Evolutionary conservation across 2,329 filamentous ascomycete genomes (phyloP).

Genomic region (Ceratocystis huliohia): DNA sequence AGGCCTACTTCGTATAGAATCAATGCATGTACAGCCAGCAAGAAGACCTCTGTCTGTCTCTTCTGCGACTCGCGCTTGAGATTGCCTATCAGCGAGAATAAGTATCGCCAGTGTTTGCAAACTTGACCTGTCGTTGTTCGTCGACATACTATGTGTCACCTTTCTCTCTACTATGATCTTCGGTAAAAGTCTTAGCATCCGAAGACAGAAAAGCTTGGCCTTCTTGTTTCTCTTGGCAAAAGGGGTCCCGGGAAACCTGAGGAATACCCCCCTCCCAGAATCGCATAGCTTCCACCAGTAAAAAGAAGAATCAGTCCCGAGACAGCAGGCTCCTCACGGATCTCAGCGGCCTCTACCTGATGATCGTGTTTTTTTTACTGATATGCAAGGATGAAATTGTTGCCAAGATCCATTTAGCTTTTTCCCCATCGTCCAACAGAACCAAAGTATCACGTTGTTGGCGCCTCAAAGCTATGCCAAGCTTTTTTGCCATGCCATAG

Average conservation of each 20-base stretch:
- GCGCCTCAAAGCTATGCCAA: constrained; percentile 4
- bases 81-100: too few species aligned
- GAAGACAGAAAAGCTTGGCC: constrained; percentile 10
- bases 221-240: constrained; percentile 10
- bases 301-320: background rate
- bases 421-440: constrained; percentile 1
- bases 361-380: background rate
- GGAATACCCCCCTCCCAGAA: background rate
- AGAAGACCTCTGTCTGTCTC: background rate
- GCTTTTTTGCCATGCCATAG: constrained; percentile 10
- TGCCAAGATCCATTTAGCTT: constrained; percentile 13
- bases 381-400: constrained; percentile 10
- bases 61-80: background rate
- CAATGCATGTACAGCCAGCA: too few species aligned
- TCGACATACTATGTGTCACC: background rate
- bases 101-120: background rate
- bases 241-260: background rate
- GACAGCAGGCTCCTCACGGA: constrained; percentile 2
- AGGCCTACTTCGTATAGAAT: too few species aligned
- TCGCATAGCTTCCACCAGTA: background rate
- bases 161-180: background rate
- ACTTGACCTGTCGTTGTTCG: background rate
- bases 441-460: background rate
- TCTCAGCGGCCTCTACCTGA: background rate
- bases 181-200: constrained; percentile 10